Evolutionary conservation across 805 yeast species (phyloP).

Genomic region (Isabelozyma rhagii): DNA sequence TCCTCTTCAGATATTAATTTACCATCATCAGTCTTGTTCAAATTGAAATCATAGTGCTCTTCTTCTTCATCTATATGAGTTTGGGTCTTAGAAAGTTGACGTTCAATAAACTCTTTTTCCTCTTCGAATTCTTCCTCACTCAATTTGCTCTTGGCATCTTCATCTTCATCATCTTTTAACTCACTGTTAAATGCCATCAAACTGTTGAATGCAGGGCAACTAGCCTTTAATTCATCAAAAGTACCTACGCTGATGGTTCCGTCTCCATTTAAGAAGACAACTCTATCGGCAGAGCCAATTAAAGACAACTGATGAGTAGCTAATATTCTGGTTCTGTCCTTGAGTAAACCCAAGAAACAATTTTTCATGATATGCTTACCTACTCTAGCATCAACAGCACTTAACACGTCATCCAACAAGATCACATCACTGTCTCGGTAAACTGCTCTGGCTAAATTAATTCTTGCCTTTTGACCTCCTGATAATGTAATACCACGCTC

Average conservation of each 20-base stretch:
- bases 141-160: conserved; percentile 7
- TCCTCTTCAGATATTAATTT: conserved; percentile 46
- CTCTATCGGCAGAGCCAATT: conserved; percentile 29
- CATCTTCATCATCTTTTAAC: conserved; percentile 9
- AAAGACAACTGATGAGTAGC: conserved; percentile 37
- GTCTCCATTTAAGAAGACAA: conserved; percentile 29
- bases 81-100: conserved; percentile 7
- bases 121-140: conserved; percentile 14
- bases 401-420: conserved; percentile 32
- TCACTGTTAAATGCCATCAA: conserved; percentile 24
- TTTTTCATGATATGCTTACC: conserved; percentile 33
- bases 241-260: conserved; percentile 30
- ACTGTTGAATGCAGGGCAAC: conserved; percentile 23
- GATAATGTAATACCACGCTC: conserved; percentile 36
- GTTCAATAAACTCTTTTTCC: conserved; percentile 10
- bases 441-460: conserved; percentile 35
- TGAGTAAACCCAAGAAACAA: conserved; percentile 25
- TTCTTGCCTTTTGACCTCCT: conserved; percentile 37
- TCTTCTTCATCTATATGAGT: conserved; percentile 29
- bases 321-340: conserved; percentile 29
- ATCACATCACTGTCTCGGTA: conserved; percentile 27
- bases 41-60: conserved; percentile 27
- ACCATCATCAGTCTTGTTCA: conserved; percentile 18
- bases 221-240: conserved; percentile 17
- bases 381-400: conserved; percentile 38